Evolutionary conservation across 2,329 filamentous ascomycete species (phyloP), one percentile per base, ranked within the genome.

Genomic region (Neofusicoccum umdonicola): DNA sequence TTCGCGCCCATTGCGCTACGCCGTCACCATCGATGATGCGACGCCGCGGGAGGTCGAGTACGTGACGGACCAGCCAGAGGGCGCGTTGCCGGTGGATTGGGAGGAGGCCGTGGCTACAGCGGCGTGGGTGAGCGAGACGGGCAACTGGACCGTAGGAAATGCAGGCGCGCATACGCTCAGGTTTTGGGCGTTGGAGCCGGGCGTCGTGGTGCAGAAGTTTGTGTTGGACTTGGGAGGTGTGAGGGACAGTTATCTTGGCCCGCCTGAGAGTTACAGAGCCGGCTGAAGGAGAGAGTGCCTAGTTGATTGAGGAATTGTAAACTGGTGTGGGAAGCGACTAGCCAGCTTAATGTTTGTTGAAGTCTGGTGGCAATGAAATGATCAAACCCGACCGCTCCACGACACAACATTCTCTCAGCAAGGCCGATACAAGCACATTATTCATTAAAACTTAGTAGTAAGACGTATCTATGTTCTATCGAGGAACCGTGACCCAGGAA

Each of bases 201-300:
- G 78, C 63, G 74, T 82, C 0, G 61, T 63, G 45, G 37, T 66
- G 45, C 65, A 87, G 71, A 87, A 86, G 78, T 74, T 87, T 42
- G 77, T 87, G 1, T 68, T 87, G 7, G 78, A 87, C 68, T 69
- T 87, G 27, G 85, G 85, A 1, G 85, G 85, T 5, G 80, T 86
- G 1, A 74, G 83, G 62, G 73, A 79, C 15, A 85, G 82, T 56
- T 87, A 85, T 68, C 73, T 87, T 2, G 85, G 85, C 0, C 85
- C 85, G 3, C 84, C 84, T 0, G 84, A 86, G 78, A 86, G 83
- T 35, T 50, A 31, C 27, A 19, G 56, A 37, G 62, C 61, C 13
- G 27, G 45, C 37, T 39, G 37, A 39, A 39, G 37, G 27, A 31
- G 27, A 31, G 27, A 7, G 27, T 31, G 27, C 4, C 27, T 7